phyloP scores from a whole-genome alignment of 805 yeast species.

The Cyberlindnera xishuangbannaensis region DNA sequence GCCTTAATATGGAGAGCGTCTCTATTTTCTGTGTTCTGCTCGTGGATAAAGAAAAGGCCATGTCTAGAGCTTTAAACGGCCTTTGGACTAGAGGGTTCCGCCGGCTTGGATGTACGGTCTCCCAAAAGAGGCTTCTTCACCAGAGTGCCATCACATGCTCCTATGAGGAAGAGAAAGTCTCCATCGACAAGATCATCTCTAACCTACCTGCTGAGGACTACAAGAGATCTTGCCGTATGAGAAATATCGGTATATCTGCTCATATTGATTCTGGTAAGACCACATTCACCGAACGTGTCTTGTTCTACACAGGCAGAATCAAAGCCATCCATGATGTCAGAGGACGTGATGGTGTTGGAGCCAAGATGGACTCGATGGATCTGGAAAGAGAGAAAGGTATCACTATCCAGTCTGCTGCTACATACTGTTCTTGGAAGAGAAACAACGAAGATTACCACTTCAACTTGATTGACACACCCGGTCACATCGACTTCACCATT shows the following conservation, averaged over 20 bases:
- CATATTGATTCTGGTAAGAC: constrained; percentile 98
- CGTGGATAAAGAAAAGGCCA: too few species aligned
- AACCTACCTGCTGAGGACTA: constrained; percentile 47
- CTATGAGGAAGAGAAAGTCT: constrained; percentile 70
- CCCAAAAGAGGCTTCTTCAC: too few species aligned
- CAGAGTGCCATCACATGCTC: not conserved
- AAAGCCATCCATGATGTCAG: constrained; percentile 95
- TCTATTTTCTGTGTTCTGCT: too few species aligned
- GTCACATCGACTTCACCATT: constrained; percentile 97
- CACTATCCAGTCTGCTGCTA: constrained; percentile 98
- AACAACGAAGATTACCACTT: constrained; percentile 67
- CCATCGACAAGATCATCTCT: constrained; percentile 52
- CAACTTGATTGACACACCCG: constrained; percentile 97
- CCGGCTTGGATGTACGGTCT: too few species aligned
- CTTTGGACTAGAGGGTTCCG: too few species aligned
- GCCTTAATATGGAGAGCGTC: too few species aligned
- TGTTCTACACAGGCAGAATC: constrained; percentile 94
- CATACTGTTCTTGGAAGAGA: constrained; percentile 94
- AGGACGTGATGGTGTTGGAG: constrained; percentile 97
- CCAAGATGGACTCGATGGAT: constrained; percentile 99
- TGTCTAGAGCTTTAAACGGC: too few species aligned
- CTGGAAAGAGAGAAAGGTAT: constrained; percentile 98
- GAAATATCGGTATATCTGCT: constrained; percentile 97
- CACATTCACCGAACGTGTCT: constrained; percentile 94
- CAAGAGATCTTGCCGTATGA: constrained; percentile 48